Percentiles rank a stretch among this genome's conserved stretches.
phyloP scores from a whole-genome alignment of 108 stramenopile genomes.

The Schizochytrium sp. region DNA sequence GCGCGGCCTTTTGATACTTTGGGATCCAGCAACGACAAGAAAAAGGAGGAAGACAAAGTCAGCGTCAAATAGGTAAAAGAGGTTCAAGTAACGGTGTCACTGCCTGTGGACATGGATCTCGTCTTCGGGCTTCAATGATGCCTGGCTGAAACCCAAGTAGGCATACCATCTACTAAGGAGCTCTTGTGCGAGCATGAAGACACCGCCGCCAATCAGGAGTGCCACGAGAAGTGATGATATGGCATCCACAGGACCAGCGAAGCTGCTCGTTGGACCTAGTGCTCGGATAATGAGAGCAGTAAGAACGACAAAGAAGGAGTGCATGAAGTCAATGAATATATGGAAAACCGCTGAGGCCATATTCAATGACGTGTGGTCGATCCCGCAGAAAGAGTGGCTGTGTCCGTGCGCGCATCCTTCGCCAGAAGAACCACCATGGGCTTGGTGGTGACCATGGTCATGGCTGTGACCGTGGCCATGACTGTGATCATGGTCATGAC shows the following conservation, averaged over 20 bases:
- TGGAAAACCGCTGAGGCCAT: constrained; percentile 13
- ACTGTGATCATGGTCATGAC: too few relatives aligned
- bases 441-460: neutral
- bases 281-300: neutral
- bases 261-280: neutral
- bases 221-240: neutral
- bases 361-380: neutral
- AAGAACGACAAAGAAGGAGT: neutral
- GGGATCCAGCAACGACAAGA: too few relatives aligned
- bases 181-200: neutral
- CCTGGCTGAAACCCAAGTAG: neutral
- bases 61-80: too few relatives aligned
- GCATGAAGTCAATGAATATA: constrained; percentile 10
- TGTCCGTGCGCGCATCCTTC: neutral
- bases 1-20: too few relatives aligned
- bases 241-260: neutral
- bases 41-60: too few relatives aligned
- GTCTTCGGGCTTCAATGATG: too few relatives aligned
- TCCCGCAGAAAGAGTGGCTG: neutral
- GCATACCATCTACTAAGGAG: neutral
- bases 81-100: too few relatives aligned
- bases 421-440: too few relatives aligned
- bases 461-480: too few relatives aligned
- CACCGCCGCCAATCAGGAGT: neutral
- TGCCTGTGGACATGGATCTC: too few relatives aligned